Conservation (phyloP, 768 basidiomycete species). For the Kwoniella dejecticola region DNA sequence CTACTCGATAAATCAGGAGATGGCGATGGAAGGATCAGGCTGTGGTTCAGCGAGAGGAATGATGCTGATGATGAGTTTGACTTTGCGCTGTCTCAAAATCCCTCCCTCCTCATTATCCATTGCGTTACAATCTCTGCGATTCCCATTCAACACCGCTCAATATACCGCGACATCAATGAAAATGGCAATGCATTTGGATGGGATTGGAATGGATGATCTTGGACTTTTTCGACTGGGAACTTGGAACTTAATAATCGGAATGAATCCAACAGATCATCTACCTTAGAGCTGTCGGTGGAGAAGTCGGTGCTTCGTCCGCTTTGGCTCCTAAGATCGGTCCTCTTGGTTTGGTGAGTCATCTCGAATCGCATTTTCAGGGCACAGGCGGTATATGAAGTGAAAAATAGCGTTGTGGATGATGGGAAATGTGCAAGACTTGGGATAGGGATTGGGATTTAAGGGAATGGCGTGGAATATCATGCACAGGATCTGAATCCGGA, state of each 20-base stretch:
- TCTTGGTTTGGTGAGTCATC: slow-evolving; percentile 83
- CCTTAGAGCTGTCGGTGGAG: slow-evolving; percentile 97
- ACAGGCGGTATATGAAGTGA: too few species aligned
- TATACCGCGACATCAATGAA: too few species aligned
- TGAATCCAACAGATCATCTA: slow-evolving; percentile 71
- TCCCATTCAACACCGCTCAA: too few species aligned
- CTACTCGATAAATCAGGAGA: background rate
- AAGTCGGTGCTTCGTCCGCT: slow-evolving; percentile 97
- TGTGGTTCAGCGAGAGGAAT: background rate
- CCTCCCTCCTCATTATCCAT: too few species aligned
- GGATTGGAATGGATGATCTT: background rate
- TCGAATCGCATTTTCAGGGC: background rate
- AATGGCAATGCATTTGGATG: too few species aligned
- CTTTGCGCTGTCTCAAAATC: too few species aligned
- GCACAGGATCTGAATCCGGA: too few species aligned
- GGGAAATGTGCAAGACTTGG: too few species aligned
- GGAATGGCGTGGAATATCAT: too few species aligned
- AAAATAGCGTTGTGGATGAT: too few species aligned
- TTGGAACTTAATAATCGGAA: background rate
- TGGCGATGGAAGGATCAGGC: background rate
- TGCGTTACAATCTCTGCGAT: too few species aligned
- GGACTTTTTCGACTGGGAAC: background rate
- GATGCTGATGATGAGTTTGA: slow-evolving; percentile 3
- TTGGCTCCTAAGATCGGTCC: slow-evolving; percentile 99
- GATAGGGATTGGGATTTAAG: too few species aligned